A percentile compares a stretch with the other conserved stretches of the same genome.
Evolutionary conservation across 2,329 filamentous ascomycete species (phyloP).

Genomic region (Mycosphaerella sp.): DNA sequence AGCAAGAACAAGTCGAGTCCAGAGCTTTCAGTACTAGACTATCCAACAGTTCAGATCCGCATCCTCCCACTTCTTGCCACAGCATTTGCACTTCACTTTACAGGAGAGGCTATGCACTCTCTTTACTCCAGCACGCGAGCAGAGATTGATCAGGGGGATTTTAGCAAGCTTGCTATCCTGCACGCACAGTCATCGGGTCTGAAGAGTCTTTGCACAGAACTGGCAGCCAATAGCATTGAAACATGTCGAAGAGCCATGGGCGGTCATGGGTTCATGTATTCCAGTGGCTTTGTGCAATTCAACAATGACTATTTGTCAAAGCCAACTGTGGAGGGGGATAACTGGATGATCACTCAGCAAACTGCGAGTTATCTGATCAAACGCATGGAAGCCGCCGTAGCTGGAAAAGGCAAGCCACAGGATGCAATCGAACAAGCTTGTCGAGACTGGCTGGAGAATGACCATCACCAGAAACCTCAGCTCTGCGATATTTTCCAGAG

Average conservation of each 20-base stretch:
- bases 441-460: conserved; percentile 36
- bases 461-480: conserved; percentile 27
- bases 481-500: conserved; percentile 32
- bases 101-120: conserved; percentile 46
- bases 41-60: conserved; percentile 50
- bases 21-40: conserved; percentile 47
- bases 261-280: conserved; percentile 50
- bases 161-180: conserved; percentile 45
- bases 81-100: conserved; percentile 47
- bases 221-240: conserved; percentile 51
- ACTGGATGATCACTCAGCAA: conserved; percentile 54
- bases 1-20: conserved; percentile 33
- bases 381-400: conserved; percentile 42
- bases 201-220: conserved; percentile 49
- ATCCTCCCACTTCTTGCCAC: conserved; percentile 50
- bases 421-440: conserved; percentile 41
- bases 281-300: conserved; percentile 48
- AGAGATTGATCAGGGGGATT: conserved; percentile 47
- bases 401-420: conserved; percentile 32
- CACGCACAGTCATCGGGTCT: conserved; percentile 51
- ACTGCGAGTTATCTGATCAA: conserved; percentile 48
- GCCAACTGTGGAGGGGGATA: conserved; percentile 52
- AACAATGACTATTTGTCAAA: conserved; percentile 50
- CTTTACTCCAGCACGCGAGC: conserved; percentile 44
- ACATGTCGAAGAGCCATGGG: conserved; percentile 50